These are phyloP conservation scores for Pterulicium gracile DNA, from an alignment of 1,284 basidiomycete genomes.

Conservation along the genomic window DNA sequence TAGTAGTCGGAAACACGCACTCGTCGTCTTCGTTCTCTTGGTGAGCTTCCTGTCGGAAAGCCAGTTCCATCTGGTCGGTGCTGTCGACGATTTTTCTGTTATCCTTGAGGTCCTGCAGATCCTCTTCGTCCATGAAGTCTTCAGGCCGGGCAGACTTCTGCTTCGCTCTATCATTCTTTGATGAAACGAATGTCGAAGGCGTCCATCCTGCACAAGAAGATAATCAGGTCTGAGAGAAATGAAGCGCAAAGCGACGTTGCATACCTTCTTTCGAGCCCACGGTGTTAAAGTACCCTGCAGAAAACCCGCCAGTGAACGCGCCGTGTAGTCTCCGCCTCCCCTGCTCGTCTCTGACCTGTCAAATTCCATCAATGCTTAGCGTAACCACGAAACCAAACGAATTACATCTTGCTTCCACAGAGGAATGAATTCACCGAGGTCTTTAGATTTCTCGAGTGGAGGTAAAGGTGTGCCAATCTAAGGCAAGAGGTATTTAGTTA, in stretches of 20 bases:
- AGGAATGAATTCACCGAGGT: slow-evolving; percentile 89
- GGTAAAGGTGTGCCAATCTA: slow-evolving; percentile 90
- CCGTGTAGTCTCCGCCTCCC: slow-evolving; percentile 89
- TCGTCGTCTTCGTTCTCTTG: slow-evolving; percentile 50
- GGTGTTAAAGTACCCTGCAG: slow-evolving; percentile 94
- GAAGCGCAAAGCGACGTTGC: slow-evolving; percentile 11
- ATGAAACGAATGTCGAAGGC: slow-evolving; percentile 85
- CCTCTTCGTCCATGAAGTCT: slow-evolving; percentile 99
- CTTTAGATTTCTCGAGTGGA: slow-evolving; percentile 78
- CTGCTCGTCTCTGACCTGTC: slow-evolving; percentile 88
- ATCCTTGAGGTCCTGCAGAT: slow-evolving; percentile 73
- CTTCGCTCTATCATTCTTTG: slow-evolving; percentile 64
- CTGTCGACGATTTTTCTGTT: slow-evolving; percentile 65
- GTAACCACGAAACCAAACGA: slow-evolving; percentile 8
- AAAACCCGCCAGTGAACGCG: slow-evolving; percentile 97
- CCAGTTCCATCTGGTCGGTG: slow-evolving; percentile 64
- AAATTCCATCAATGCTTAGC: slow-evolving; percentile 12
- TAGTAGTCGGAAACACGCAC: no score
- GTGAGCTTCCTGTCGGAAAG: slow-evolving; percentile 43
- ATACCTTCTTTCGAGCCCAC: slow-evolving; percentile 92
- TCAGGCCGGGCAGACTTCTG: slow-evolving; percentile 55
- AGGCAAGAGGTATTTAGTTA: slow-evolving; percentile 3
- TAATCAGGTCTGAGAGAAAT: not conserved
- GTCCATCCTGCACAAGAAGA: slow-evolving; percentile 67
- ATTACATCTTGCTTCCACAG: slow-evolving; percentile 94